These are phyloP conservation scores for Pseudomassariella vexata DNA, from an alignment of 2,329 filamentous ascomycete species.

Conservation along the genomic window DNA sequence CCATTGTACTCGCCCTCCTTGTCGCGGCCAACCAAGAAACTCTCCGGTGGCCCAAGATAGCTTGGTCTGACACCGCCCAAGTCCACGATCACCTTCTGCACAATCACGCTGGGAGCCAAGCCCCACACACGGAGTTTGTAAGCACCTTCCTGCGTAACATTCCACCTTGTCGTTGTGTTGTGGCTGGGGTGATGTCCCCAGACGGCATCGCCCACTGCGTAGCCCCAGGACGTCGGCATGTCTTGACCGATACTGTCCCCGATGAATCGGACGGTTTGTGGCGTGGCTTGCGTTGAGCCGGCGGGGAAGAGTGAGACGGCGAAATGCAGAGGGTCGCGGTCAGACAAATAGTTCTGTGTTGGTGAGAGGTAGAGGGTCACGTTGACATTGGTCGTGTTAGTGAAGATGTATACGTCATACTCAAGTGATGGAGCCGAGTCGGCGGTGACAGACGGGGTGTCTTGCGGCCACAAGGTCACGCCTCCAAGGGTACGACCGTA, in stretches of 20 bases:
- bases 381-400: constrained; percentile 35
- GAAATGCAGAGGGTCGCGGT: constrained; percentile 35
- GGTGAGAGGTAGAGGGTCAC: constrained; percentile 47
- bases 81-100: constrained; percentile 52
- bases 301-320: constrained; percentile 26
- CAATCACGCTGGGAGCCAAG: constrained; percentile 43
- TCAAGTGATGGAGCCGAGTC: constrained; percentile 48
- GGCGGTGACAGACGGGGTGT: constrained; percentile 41
- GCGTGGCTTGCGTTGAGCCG: constrained; percentile 16
- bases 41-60: constrained; percentile 53
- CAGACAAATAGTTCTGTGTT: constrained; percentile 46
- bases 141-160: constrained; percentile 32
- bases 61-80: constrained; percentile 47
- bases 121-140: constrained; percentile 47
- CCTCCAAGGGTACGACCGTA: constrained; percentile 55
- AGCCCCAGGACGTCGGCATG: constrained; percentile 36
- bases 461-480: constrained; percentile 49
- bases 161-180: constrained; percentile 39
- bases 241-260: constrained; percentile 32
- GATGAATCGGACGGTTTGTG: constrained; percentile 32
- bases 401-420: constrained; percentile 59
- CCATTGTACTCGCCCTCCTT: constrained; percentile 27
- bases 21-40: constrained; percentile 39
- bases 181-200: constrained; percentile 37
- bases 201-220: constrained; percentile 36